Conservation (phyloP, 768 basidiomycete species). For the Lactifluus subvellereus region DNA sequence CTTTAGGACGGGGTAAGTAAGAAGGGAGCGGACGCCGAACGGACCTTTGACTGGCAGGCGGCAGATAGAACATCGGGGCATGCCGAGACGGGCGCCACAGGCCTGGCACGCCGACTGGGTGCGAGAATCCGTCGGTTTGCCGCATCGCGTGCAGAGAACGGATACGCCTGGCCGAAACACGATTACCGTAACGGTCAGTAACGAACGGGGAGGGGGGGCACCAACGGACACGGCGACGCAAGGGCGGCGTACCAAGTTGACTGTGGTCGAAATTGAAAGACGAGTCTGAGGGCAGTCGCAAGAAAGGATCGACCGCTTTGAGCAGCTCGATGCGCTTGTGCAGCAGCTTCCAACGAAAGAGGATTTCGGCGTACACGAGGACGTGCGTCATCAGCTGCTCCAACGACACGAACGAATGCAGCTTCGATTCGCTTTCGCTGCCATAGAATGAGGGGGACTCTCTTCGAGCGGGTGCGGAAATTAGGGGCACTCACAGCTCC, state of each 20-base stretch:
- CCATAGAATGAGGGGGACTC: neutral
- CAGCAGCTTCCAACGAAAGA: slow-evolving; percentile 67
- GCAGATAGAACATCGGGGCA: slow-evolving; percentile 63
- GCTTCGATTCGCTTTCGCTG: slow-evolving; percentile 2
- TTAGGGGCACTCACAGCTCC: slow-evolving; percentile 12
- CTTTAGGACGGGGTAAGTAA: neutral
- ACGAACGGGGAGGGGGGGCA: no score
- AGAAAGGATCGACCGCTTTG: slow-evolving; percentile 46
- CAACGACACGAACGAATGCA: slow-evolving; percentile 24
- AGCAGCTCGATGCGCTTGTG: slow-evolving; percentile 69
- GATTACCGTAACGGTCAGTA: neutral
- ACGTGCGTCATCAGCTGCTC: slow-evolving; percentile 50
- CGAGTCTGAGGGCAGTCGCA: neutral
- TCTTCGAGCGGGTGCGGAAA: neutral
- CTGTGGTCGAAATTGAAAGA: slow-evolving; percentile 23
- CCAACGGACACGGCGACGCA: slow-evolving; percentile 28
- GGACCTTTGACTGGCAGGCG: slow-evolving; percentile 66
- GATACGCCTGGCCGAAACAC: slow-evolving; percentile 28
- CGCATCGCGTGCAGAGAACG: slow-evolving; percentile 25
- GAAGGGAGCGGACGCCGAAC: neutral
- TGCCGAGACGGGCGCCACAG: slow-evolving; percentile 40
- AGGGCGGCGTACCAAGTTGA: slow-evolving; percentile 22
- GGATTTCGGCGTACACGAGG: slow-evolving; percentile 64
- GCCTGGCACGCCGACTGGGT: slow-evolving; percentile 41
- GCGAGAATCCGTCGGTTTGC: slow-evolving; percentile 35